Evolutionary conservation across 2,329 filamentous ascomycete species (phyloP), one percentile per base, ranked within the genome.

Genomic region (Rutstroemia sp.): DNA sequence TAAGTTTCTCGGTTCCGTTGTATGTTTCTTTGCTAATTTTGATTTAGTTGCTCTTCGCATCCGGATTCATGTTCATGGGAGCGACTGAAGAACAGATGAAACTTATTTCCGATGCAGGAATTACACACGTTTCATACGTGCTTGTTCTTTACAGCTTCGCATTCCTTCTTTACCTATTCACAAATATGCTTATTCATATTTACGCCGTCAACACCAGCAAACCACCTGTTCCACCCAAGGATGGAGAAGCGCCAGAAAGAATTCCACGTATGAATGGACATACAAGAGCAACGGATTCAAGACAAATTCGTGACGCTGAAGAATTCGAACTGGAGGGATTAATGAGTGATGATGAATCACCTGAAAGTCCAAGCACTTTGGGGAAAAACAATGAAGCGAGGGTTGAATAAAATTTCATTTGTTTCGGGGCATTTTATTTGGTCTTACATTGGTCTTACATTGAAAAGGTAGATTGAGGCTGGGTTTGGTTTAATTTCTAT

Each of bases 21-120:
- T 17, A 48, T 3, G 34, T 25, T n/a, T 60, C 65, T 39, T 14
- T 54, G 64, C 67, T 70, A 61, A 71, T 23, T 14, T 49, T 37
- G 9, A 10, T 39, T 14, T 58, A 95, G 91, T 79, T 97, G 42
- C 81, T 99, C 27, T 95, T 89, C 67, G 91, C 92, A 5, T 88
- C 92, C 3, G 94, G 94, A 1, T 96, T 97, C 74, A 79, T 99
- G 42, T 99, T 99, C 75, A 95, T 97, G 91, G 88, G 90, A 34
- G 92, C 94, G 16, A 97, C 91, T 0, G 94, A 97, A 70, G 92
- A 99, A 73, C 94, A 97, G 73, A 96, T 97, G 89, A 68, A 77
- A 21, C 76, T 96, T 1, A 77, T 97, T 5, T 79, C 82, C 42
- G 76, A 82, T 41, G 87, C 88, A 0, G 79, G 84, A 58, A 84